These are phyloP conservation scores for Carpinus viminea DNA, from an alignment of 306 rosid species.

Conservation along the genomic window DNA sequence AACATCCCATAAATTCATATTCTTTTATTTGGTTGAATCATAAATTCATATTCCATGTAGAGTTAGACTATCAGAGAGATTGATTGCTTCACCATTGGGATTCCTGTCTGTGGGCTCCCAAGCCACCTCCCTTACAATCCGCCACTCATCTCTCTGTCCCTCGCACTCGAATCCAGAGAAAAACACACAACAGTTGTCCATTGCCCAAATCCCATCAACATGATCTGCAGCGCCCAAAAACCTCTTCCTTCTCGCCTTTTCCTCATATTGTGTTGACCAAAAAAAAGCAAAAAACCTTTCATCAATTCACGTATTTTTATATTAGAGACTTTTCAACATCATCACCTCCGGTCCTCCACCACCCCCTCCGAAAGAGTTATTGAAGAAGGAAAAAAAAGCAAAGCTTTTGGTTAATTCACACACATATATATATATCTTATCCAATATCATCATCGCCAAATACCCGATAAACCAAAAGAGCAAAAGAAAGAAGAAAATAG, in stretches of 20 bases:
- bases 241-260: neutral
- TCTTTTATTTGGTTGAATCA: too few relatives aligned
- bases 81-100: neutral
- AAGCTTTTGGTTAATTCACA: neutral
- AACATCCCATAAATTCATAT: too few relatives aligned
- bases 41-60: too few relatives aligned
- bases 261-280: too few relatives aligned
- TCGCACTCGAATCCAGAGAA: too few relatives aligned
- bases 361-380: too few relatives aligned
- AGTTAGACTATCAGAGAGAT: too few relatives aligned
- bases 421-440: neutral
- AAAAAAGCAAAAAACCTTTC: neutral
- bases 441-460: neutral
- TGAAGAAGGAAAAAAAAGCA: neutral
- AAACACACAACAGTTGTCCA: constrained; percentile 1
- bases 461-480: neutral
- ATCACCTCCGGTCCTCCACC: neutral
- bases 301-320: neutral
- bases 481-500: neutral
- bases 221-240: neutral
- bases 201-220: neutral
- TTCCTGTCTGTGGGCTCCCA: constrained; percentile 16
- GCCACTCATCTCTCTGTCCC: neutral
- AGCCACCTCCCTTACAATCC: neutral
- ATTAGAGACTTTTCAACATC: neutral